Conservation (phyloP, 495 filamentous ascomycete genomes). For the Rusavskia elegans region DNA sequence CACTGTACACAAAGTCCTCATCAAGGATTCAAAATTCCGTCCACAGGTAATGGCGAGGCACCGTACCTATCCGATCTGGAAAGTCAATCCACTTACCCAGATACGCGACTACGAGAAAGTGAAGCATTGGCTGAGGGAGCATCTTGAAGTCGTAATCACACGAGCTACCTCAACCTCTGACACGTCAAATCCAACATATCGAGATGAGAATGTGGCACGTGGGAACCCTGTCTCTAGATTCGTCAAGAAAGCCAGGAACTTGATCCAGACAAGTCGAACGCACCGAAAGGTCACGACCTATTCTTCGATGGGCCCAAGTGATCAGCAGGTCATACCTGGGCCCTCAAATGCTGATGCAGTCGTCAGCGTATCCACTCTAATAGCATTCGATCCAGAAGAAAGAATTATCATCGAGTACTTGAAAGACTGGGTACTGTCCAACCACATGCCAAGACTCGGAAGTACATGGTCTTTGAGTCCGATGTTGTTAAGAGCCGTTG, state of each 20-base stretch:
- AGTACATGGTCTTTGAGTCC: constrained; percentile 45
- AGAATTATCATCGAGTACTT: constrained; percentile 51
- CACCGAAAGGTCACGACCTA: constrained; percentile 40
- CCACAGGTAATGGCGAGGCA: constrained; percentile 18
- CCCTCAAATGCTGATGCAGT: neutral
- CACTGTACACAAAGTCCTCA: constrained; percentile 48
- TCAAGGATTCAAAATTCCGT: constrained; percentile 33
- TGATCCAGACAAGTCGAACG: constrained; percentile 53
- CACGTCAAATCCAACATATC: constrained; percentile 3
- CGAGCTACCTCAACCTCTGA: constrained; percentile 14
- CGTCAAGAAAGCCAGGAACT: constrained; percentile 40
- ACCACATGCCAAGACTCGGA: constrained; percentile 29
- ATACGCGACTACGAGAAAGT: constrained; percentile 34
- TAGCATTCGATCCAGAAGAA: constrained; percentile 27
- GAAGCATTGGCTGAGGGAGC: constrained; percentile 39
- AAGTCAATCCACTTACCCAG: constrained; percentile 18
- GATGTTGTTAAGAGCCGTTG: constrained; percentile 53
- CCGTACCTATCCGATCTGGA: constrained; percentile 20
- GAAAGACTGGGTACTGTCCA: constrained; percentile 46
- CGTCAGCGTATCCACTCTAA: neutral
- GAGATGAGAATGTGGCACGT: constrained; percentile 5
- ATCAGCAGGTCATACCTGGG: constrained; percentile 22
- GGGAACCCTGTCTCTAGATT: constrained; percentile 38
- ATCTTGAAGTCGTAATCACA: constrained; percentile 27
- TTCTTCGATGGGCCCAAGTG: constrained; percentile 33